These are phyloP conservation scores for Phytomonas sp. DNA, from an alignment of 208 protist species.

Conservation along the genomic window DNA sequence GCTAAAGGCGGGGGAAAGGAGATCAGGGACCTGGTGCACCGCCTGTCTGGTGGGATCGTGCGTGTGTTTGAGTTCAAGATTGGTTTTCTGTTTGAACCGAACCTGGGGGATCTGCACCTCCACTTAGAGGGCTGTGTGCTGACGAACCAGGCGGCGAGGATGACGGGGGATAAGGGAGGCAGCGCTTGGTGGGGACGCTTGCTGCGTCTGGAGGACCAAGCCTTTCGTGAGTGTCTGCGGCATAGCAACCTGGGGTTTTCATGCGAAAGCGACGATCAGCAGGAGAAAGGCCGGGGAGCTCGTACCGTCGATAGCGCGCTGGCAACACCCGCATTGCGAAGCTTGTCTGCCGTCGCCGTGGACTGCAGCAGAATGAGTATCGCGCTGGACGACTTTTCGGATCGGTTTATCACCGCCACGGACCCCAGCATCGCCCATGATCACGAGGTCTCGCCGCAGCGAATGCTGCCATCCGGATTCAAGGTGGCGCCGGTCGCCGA, in stretches of 20 bases:
- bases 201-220: constrained; percentile 37
- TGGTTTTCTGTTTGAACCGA: constrained; percentile 66
- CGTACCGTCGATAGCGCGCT: constrained; percentile 6
- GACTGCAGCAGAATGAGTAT: not conserved
- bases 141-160: constrained; percentile 13
- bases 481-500: not conserved
- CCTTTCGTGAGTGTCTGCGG: constrained; percentile 66
- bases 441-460: not conserved
- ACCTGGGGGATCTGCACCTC: constrained; percentile 66
- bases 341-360: not conserved
- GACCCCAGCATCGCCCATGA: not conserved
- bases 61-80: constrained; percentile 55
- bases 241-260: constrained; percentile 12
- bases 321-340: not conserved
- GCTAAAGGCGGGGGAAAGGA: constrained; percentile 11
- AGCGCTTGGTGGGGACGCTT: constrained; percentile 20
- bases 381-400: not conserved
- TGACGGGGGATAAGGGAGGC: constrained; percentile 14
- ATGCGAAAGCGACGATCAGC: not conserved
- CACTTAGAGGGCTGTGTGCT: constrained; percentile 74
- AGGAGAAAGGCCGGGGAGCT: not conserved
- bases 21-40: not conserved
- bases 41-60: constrained; percentile 9
- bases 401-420: not conserved
- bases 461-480: not conserved